Base-by-base conservation (phyloP, 805 yeast genomes). In the Blastobotrys americana region DNA sequence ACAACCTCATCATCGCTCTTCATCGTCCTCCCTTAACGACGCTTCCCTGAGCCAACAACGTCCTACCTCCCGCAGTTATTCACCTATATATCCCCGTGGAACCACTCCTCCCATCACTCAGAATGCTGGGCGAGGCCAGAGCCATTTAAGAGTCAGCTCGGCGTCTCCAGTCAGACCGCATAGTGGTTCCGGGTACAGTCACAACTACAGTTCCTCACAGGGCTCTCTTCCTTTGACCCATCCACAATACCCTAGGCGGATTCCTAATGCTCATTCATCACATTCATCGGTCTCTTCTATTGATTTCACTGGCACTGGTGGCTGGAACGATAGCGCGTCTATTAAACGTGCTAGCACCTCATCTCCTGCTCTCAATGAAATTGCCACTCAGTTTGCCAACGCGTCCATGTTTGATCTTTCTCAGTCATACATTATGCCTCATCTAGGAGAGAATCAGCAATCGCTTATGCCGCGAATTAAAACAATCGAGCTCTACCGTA, bases 401-500 rank as follows among this genome's bases (percentile, higher is more conserved):
- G 51, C 54, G 13, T 54, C 59, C 21, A 50, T 51, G 55, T 57
- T 52, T 39, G 61, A 57, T 39, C 46, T 57, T 37, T 46, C 49
- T 18, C 59, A 56, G 43, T 49, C 58, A 9, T 55, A 50, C 38
- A 33, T 56, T 19, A 48, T 52, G 3, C 54, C 57, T 8, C 58
- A 55, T 34, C 37, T 55, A 36, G 55, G 56, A 39, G 54, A 47
- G 27, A 51, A 56, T 39, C 39, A 45, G 36, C 42, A 44, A 22
- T 43, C 61, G 39, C 58, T 89, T 50, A 64, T 83, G 56, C 89
- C 95, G 16, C 73, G 93, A 51, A 73, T 82, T 65, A 79, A 84
- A 59, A 88, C 96, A 3, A 76, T 90, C 46, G 96, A 89, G 53
- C 72, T 86, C 70, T 89, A 90, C 67, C 74, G 93, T 44, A 75